Evolutionary conservation across 441 rosid species (phyloP).

Genomic region (Macaranga tanarius): DNA sequence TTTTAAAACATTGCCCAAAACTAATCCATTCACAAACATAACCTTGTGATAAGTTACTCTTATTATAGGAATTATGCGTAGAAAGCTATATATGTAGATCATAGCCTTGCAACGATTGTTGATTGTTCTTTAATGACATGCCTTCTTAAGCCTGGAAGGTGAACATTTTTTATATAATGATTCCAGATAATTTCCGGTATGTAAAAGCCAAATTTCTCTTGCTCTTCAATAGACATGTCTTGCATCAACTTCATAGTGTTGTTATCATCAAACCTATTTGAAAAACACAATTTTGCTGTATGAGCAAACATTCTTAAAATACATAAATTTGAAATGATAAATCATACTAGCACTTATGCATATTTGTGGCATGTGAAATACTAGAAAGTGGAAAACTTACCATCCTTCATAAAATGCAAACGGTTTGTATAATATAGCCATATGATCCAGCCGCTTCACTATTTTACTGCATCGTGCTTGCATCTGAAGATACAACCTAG

Average conservation of each 20-base stretch:
- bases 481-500: neutral
- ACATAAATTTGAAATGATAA: constrained; percentile 11
- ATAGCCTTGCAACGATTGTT: neutral
- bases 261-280: constrained; percentile 29
- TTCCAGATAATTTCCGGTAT: constrained; percentile 31
- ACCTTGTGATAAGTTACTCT: too few species aligned
- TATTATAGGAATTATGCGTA: too few species aligned
- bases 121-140: constrained; percentile 4
- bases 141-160: constrained; percentile 34
- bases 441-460: too few species aligned
- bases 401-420: neutral
- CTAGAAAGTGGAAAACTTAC: neutral
- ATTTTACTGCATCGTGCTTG: too few species aligned
- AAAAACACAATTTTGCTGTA: neutral
- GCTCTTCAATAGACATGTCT: constrained; percentile 34
- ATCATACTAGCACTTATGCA: constrained; percentile 23
- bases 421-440: neutral
- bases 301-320: too few species aligned
- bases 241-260: constrained; percentile 27
- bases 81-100: neutral
- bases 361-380: constrained; percentile 21
- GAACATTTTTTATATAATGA: constrained; percentile 31
- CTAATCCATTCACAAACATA: too few species aligned
- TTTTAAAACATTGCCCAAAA: too few species aligned
- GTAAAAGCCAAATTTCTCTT: constrained; percentile 25